phyloP scores from a whole-genome alignment of 139 green algal species.

The Picochlorum costavermella region DNA sequence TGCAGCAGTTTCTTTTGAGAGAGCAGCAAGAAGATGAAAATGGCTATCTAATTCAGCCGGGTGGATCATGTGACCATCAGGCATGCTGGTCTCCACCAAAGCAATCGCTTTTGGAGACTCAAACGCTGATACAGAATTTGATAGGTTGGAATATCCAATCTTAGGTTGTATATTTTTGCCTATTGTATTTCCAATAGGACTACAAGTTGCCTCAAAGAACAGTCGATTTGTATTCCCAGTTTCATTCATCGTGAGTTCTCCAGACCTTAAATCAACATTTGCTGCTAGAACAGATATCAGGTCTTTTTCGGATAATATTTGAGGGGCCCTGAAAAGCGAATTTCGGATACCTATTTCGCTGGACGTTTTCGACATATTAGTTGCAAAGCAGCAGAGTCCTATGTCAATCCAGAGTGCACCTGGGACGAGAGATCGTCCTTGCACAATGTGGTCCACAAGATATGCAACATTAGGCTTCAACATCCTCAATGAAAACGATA shows the following conservation, averaged over 20 bases:
- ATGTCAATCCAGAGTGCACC: constrained; percentile 20
- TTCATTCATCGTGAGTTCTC: not conserved
- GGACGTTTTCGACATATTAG: not conserved
- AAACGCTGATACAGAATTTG: no score
- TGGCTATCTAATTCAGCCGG: constrained; percentile 18
- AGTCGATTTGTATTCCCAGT: not conserved
- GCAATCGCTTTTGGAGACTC: no score
- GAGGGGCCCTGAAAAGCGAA: constrained; percentile 13
- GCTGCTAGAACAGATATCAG: constrained; percentile 4
- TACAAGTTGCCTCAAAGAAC: not conserved
- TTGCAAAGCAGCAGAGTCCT: constrained; percentile 20
- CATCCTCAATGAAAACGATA: no score
- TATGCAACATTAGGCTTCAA: constrained; percentile 10
- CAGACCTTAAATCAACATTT: not conserved
- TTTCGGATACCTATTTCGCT: not conserved
- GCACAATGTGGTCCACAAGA: constrained; percentile 15
- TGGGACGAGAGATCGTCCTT: constrained; percentile 5
- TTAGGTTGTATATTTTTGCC: not conserved
- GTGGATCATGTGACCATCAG: constrained; percentile 9
- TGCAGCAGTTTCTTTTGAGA: not conserved
- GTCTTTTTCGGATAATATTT: constrained; percentile 12
- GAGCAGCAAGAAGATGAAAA: constrained; percentile 15
- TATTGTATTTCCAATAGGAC: not conserved
- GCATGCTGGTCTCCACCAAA: no score
- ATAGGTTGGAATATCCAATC: no score